Base-by-base conservation (phyloP, 2,329 filamentous ascomycete genomes). In the Thelonectria rubi region DNA sequence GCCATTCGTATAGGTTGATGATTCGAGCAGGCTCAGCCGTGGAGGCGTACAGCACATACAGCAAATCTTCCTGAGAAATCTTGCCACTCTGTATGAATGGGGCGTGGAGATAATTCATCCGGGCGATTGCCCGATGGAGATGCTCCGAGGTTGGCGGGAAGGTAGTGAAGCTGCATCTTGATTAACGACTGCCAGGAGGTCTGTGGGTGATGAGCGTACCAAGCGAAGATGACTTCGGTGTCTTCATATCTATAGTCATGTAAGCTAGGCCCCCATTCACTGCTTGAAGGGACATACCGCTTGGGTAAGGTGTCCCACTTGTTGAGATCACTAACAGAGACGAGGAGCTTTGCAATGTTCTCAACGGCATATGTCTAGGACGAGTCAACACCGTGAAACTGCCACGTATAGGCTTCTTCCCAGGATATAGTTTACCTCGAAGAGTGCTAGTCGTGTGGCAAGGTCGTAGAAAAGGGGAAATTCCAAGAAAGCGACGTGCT, bases 1-100 rank as follows among this genome's bases (percentile, higher is more conserved):
- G 84, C 91, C 91, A 94, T 72, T 94, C 92, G 69, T 87, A 91
- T 6, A 78, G 77, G 5, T 81, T 73, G 32, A 91, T 83, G 80
- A 90, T 93, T 14, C 83, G 79, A 30, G 85, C 75, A 0, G 91
- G 89, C 71, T 93, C 88, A 1, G 83, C 78, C 17, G 90, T 82
- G 72, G 92, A 92, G 0, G 92, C 80, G 46, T 78, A 78, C 4
- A 80, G 73, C 5, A 77, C 77, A 60, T 80, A 79, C 15, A 80
- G 71, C 10, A 80, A 46, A 37, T 80, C 78, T 32, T 74, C 69
- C 48, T 80, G 77, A 39, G 64, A 62, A 47, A 79, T 79, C 52
- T 75, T 76, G 24, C 75, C 74, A 12, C 69, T 60, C 51, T 77
- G 74, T 60, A 75, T 69, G 58, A 76, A 80, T 3, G 75, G 73